phyloP scores from a whole-genome alignment of 2,329 filamentous ascomycete species.

The Fusarium duplospermum region DNA sequence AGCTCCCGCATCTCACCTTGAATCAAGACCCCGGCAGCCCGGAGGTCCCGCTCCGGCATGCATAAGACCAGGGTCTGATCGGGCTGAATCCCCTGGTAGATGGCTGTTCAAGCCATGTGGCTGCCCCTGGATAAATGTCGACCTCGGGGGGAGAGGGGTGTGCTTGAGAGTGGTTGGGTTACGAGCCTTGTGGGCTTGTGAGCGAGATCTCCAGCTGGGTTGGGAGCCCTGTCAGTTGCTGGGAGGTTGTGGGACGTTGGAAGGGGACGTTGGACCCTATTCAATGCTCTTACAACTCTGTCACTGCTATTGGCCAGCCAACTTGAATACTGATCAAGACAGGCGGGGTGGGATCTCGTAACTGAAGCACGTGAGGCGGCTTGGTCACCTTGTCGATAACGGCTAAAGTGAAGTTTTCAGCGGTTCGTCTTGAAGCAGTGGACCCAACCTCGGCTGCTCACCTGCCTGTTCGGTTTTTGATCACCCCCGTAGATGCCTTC shows the following conservation, averaged over 20 bases:
- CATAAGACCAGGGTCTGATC: slow-evolving; percentile 7
- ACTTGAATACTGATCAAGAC: neutral
- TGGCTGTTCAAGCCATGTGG: slow-evolving; percentile 4
- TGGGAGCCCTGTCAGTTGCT: neutral
- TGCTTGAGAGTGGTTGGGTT: slow-evolving; percentile 15
- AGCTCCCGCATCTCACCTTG: slow-evolving; percentile 1
- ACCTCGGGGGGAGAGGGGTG: neutral
- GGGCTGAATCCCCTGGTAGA: slow-evolving; percentile 4
- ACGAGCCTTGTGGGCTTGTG: slow-evolving; percentile 14
- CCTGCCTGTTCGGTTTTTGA: neutral
- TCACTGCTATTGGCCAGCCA: slow-evolving; percentile 8
- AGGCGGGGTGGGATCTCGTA: neutral
- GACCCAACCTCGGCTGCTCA: neutral
- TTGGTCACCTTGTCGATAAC: neutral
- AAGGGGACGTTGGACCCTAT: neutral
- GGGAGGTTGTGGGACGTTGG: slow-evolving; percentile 2
- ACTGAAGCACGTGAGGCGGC: neutral
- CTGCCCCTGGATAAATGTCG: neutral
- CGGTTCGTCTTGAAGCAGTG: neutral
- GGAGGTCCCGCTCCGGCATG: slow-evolving; percentile 15
- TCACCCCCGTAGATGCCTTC: neutral
- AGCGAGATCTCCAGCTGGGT: slow-evolving; percentile 2
- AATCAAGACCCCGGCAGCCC: slow-evolving; percentile 6
- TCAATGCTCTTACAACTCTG: neutral
- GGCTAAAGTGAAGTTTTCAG: neutral